Conservation (phyloP, 169 alveolate genomes). For the Cystoisospora suis region DNA sequence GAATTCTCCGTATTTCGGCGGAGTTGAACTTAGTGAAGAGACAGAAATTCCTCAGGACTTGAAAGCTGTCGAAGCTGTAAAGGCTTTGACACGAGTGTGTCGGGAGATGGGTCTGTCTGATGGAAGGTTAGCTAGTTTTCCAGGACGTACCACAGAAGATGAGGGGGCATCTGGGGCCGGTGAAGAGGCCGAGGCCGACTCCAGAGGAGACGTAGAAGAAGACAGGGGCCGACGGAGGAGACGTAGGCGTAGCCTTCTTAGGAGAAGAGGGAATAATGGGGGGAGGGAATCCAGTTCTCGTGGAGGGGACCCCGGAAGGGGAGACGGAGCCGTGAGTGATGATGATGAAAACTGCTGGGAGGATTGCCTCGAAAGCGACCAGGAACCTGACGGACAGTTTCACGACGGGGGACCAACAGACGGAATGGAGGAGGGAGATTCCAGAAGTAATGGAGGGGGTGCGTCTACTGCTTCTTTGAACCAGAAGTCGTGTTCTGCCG, state of each 20-base stretch:
- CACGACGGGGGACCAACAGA: too few species aligned
- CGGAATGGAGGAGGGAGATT: too few species aligned
- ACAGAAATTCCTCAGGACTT: not conserved
- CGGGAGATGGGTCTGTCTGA: constrained; percentile 9
- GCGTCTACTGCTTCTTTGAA: too few species aligned
- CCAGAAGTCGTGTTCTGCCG: too few species aligned
- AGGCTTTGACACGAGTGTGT: not conserved
- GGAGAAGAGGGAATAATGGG: not conserved
- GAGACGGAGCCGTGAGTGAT: too few species aligned
- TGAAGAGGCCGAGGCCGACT: not conserved
- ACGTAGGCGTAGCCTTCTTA: not conserved
- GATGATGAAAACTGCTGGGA: too few species aligned
- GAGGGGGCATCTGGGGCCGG: not conserved
- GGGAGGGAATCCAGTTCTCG: not conserved
- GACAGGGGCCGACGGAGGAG: constrained; percentile 4
- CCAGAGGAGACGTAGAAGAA: not conserved
- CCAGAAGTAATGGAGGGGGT: too few species aligned
- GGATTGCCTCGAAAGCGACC: too few species aligned
- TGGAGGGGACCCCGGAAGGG: not conserved
- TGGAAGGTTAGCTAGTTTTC: not conserved
- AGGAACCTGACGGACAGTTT: too few species aligned
- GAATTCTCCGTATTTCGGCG: constrained; percentile 30
- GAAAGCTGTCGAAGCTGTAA: constrained; percentile 1
- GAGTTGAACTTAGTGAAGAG: not conserved
- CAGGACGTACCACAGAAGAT: not conserved